phyloP scores from a whole-genome alignment of 139 green algal species.

The Raphidocelis subcapitata region DNA sequence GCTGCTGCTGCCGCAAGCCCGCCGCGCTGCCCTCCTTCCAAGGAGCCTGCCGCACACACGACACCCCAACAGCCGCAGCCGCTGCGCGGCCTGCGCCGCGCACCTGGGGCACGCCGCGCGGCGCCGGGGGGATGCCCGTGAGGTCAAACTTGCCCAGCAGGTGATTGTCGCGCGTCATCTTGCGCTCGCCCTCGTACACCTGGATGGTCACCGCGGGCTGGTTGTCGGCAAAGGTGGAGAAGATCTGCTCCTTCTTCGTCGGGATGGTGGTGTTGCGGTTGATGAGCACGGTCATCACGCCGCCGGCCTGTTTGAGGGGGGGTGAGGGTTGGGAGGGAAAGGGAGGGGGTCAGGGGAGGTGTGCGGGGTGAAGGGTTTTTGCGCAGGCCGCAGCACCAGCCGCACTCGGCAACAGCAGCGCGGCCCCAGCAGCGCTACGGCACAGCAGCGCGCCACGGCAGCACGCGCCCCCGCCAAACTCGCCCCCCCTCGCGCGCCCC shows the following conservation, averaged over 20 bases:
- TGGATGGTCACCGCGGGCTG: constrained; percentile 97
- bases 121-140: constrained; percentile 94
- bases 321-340: not conserved
- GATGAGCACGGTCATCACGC: constrained; percentile 90
- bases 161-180: constrained; percentile 95
- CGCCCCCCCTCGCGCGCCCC: constrained; percentile 59
- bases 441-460: no score
- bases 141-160: constrained; percentile 99
- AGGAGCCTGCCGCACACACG: not conserved
- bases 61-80: no score
- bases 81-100: constrained; percentile 35
- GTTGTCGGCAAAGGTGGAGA: constrained; percentile 99
- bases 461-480: no score
- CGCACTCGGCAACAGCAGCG: no score
- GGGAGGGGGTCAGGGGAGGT: constrained; percentile 27
- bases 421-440: no score
- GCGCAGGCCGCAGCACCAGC: no score
- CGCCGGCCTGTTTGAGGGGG: constrained; percentile 9
- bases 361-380: no score
- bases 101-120: constrained; percentile 97
- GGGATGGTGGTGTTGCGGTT: constrained; percentile 97
- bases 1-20: not conserved
- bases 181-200: constrained; percentile 93
- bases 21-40: no score
- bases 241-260: constrained; percentile 99